phyloP scores from a whole-genome alignment of 495 filamentous ascomycete species.

The Tuber microsphaerosporum region DNA sequence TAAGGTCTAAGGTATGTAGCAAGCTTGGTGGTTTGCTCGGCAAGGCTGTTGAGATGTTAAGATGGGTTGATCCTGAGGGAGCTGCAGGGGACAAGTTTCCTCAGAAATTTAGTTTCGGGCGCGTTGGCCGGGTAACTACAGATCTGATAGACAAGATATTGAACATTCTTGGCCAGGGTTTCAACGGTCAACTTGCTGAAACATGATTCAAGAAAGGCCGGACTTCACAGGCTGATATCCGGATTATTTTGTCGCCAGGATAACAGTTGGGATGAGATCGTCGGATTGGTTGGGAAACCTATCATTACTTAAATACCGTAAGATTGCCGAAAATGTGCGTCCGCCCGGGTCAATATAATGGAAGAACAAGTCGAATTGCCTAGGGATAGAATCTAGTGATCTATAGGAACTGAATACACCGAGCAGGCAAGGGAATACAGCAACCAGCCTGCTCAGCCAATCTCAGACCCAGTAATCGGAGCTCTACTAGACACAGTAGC shows the following conservation, averaged over 20 bases:
- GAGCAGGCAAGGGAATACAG: not conserved
- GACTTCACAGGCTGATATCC: not conserved
- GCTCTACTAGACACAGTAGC: conserved; percentile 6
- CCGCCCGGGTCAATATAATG: not conserved
- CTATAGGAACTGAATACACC: not conserved
- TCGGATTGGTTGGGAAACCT: not conserved
- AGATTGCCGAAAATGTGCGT: not conserved
- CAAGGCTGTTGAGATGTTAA: not conserved
- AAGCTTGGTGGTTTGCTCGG: not conserved
- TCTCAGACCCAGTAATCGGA: not conserved
- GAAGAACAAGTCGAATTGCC: not conserved
- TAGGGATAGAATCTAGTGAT: not conserved
- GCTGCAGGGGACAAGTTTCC: not conserved
- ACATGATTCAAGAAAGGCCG: not conserved
- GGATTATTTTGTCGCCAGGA: not conserved
- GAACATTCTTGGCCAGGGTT: not conserved
- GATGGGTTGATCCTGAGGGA: not conserved
- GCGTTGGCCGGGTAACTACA: not conserved
- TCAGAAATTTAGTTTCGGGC: not conserved
- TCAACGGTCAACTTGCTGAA: not conserved
- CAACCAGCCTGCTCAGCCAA: not conserved
- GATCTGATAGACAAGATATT: not conserved
- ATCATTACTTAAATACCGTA: not conserved
- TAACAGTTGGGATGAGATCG: not conserved
- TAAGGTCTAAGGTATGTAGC: not conserved